Evolutionary conservation across 306 rosid species (phyloP).

Genomic region (Vigna reflexopilosa): DNA sequence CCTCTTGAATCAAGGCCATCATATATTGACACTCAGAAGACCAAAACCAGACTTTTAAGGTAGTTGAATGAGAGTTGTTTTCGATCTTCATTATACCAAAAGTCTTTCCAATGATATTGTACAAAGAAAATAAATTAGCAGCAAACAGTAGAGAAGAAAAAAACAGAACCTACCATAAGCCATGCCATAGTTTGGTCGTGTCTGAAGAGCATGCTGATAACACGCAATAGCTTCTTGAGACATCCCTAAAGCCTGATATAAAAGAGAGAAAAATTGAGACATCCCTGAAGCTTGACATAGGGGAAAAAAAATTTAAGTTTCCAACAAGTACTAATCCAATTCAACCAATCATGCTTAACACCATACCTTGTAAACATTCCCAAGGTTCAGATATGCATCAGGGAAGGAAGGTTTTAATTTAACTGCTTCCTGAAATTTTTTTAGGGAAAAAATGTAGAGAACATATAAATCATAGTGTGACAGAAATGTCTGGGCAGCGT

Average conservation of each 20-base stretch:
- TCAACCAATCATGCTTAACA: conserved; percentile 56
- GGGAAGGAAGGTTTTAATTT: conserved; percentile 97
- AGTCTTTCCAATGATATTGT: conserved; percentile 8
- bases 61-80: neutral
- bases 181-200: conserved; percentile 90
- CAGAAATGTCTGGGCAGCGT: conserved; percentile 12
- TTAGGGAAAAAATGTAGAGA: neutral
- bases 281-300: conserved; percentile 85
- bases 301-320: conserved; percentile 44
- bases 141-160: conserved; percentile 21
- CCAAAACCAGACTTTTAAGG: neutral
- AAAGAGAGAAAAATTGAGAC: conserved; percentile 61
- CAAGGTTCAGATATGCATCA: conserved; percentile 98
- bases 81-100: neutral
- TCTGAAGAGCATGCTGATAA: conserved; percentile 92
- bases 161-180: conserved; percentile 75
- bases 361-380: conserved; percentile 97
- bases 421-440: conserved; percentile 82
- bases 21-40: conserved; percentile 4
- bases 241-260: conserved; percentile 90
- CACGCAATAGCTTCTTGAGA: conserved; percentile 96
- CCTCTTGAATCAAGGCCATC: conserved; percentile 10
- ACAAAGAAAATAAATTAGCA: conserved; percentile 17
- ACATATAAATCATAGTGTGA: neutral
- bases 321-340: conserved; percentile 58